Percentiles rank a stretch among this genome's conserved stretches.
phyloP scores from a whole-genome alignment of 495 filamentous ascomycete genomes.

The Aspergillus nanangensis region DNA sequence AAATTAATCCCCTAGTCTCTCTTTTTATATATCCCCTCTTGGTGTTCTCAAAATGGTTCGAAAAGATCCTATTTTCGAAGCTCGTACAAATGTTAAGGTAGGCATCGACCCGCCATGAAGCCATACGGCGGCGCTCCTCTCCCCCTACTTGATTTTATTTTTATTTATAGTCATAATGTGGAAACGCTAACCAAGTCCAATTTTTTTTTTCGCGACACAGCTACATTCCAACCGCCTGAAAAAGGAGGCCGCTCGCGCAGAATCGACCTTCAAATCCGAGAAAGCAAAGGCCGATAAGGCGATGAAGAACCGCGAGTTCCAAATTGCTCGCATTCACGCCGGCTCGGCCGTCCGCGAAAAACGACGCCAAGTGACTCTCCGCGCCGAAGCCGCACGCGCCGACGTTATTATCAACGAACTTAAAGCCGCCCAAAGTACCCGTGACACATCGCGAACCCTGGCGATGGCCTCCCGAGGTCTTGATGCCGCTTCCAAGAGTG shows the following conservation, averaged over 20 bases:
- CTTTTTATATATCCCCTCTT: background rate
- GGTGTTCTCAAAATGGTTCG: constrained; percentile 34
- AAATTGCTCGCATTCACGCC: constrained; percentile 48
- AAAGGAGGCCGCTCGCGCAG: constrained; percentile 42
- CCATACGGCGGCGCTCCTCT: too few species aligned
- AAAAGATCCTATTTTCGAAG: constrained; percentile 47
- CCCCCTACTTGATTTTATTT: too few species aligned
- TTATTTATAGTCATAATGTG: background rate
- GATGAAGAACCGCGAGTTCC: constrained; percentile 47
- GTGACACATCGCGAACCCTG: constrained; percentile 42
- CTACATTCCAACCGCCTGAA: constrained; percentile 45
- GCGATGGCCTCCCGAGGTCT: constrained; percentile 39
- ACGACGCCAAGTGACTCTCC: constrained; percentile 40
- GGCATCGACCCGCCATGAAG: too few species aligned
- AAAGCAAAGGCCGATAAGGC: constrained; percentile 46
- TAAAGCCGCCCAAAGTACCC: constrained; percentile 44
- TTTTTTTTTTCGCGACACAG: constrained; percentile 13
- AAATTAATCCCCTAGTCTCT: background rate
- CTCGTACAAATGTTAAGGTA: constrained; percentile 48
- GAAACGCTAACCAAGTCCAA: too few species aligned
- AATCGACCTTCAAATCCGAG: constrained; percentile 44
- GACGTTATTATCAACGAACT: constrained; percentile 49
- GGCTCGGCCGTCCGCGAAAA: constrained; percentile 45
- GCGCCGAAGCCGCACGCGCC: constrained; percentile 42
- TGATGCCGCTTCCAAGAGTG: constrained; percentile 40